Evolutionary conservation across 345 rosid genomes (phyloP).

Genomic region (Dipteronia dyeriana): DNA sequence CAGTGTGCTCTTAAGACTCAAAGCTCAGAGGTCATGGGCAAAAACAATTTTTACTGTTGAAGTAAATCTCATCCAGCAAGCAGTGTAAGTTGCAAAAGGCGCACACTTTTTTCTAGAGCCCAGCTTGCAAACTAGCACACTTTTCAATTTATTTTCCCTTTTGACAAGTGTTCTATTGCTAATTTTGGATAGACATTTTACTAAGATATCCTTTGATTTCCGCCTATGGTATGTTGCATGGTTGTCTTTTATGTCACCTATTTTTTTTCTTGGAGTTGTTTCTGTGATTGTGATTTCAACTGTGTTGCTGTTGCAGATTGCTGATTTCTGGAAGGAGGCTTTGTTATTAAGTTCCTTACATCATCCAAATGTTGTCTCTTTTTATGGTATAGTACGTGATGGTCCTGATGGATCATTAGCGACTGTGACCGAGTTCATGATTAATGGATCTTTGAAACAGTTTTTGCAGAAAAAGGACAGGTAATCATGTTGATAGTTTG

Average conservation of each 20-base stretch:
- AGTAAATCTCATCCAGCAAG: background rate
- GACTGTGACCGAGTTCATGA: conserved; percentile 96
- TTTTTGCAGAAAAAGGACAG: conserved; percentile 97
- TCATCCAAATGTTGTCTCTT: conserved; percentile 97
- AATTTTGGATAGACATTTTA: background rate
- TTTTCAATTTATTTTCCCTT: background rate
- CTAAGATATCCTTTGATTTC: background rate
- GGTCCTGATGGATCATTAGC: conserved; percentile 98
- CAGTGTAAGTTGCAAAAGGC: background rate
- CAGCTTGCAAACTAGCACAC: background rate
- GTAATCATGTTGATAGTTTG: conserved; percentile 39
- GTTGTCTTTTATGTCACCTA: background rate
- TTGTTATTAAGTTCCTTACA: conserved; percentile 89
- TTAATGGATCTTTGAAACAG: conserved; percentile 97
- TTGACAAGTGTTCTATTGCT: background rate
- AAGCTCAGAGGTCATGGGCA: background rate
- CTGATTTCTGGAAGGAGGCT: conserved; percentile 99
- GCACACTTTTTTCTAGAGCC: background rate
- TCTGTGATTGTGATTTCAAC: conserved; percentile 9
- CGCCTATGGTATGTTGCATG: background rate
- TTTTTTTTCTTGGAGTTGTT: conserved; percentile 13
- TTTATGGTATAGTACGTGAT: conserved; percentile 99
- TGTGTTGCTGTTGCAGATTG: conserved; percentile 59
- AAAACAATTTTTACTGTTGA: background rate
- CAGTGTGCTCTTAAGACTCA: background rate